Conservation (phyloP, 1,139 yeast species). For the Kazachstania sp. region DNA sequence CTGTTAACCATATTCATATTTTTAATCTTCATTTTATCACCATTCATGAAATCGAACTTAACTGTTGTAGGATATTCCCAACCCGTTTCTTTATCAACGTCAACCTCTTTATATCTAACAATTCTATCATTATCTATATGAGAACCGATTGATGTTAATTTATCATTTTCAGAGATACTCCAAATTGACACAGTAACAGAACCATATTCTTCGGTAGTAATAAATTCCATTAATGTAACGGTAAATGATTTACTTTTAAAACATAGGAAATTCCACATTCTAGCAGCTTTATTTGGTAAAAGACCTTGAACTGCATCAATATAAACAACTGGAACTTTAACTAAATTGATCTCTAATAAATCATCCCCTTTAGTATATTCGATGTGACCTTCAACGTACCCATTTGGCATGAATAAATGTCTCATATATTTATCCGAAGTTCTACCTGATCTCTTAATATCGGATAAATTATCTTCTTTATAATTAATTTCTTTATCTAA, state of each 20-base stretch:
- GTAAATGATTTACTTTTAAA: slow-evolving; percentile 61
- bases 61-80: slow-evolving; percentile 72
- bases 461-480: slow-evolving; percentile 39
- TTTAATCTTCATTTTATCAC: slow-evolving; percentile 31
- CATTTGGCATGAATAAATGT: slow-evolving; percentile 81
- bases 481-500: slow-evolving; percentile 37
- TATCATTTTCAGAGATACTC: slow-evolving; percentile 49
- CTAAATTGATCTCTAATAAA: slow-evolving; percentile 30
- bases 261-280: slow-evolving; percentile 78
- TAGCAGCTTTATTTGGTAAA: slow-evolving; percentile 91
- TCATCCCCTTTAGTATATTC: slow-evolving; percentile 27
- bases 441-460: slow-evolving; percentile 40
- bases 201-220: slow-evolving; percentile 73
- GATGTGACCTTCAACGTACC: slow-evolving; percentile 52
- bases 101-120: slow-evolving; percentile 48
- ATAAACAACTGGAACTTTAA: slow-evolving; percentile 52
- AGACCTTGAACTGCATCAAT: slow-evolving; percentile 89
- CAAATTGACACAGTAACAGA: slow-evolving; percentile 63
- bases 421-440: slow-evolving; percentile 13
- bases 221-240: slow-evolving; percentile 77
- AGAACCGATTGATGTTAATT: slow-evolving; percentile 42
- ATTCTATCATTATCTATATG: slow-evolving; percentile 44
- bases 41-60: slow-evolving; percentile 38
- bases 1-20: slow-evolving; percentile 57
- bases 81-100: slow-evolving; percentile 52